Conservation (phyloP, 345 rosid genomes). For the Populus euphratica region DNA sequence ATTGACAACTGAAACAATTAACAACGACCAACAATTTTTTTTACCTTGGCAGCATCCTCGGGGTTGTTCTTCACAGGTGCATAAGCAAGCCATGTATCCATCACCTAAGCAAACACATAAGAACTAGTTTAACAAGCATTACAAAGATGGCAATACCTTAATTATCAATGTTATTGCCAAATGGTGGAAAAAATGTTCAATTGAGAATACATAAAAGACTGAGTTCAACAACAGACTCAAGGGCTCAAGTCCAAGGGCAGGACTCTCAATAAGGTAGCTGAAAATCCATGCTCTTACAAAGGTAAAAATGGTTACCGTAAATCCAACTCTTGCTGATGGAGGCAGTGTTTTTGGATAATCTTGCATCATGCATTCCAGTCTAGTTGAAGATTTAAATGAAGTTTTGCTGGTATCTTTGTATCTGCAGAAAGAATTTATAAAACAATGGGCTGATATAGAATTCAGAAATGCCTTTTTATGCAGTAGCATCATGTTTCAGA, state of each 20-base stretch:
- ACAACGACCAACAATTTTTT: not conserved
- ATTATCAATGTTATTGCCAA: not conserved
- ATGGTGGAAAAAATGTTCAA: not conserved
- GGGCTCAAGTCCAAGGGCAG: not conserved
- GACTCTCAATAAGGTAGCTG: not conserved
- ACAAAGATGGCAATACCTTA: not conserved
- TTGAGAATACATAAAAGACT: not conserved
- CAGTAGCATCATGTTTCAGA: not conserved
- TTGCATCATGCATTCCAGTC: constrained; percentile 99
- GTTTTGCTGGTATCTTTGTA: constrained; percentile 92
- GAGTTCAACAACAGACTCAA: not conserved
- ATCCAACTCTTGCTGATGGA: constrained; percentile 81
- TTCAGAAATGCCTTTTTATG: not conserved
- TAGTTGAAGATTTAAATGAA: constrained; percentile 82
- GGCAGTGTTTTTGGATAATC: constrained; percentile 95
- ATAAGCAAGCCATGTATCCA: constrained; percentile 88
- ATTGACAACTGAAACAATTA: not conserved
- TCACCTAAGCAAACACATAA: constrained; percentile 40
- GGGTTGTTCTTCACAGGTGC: constrained; percentile 94
- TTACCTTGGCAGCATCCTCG: constrained; percentile 92
- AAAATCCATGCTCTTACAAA: not conserved
- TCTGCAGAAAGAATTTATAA: constrained; percentile 38
- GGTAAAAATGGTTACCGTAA: constrained; percentile 53
- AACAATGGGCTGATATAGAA: constrained; percentile 11
- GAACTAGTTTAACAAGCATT: not conserved